Percentiles rank a stretch among this genome's conserved stretches.
phyloP scores from a whole-genome alignment of 331 rosid species.

The Cydonia oblonga region DNA sequence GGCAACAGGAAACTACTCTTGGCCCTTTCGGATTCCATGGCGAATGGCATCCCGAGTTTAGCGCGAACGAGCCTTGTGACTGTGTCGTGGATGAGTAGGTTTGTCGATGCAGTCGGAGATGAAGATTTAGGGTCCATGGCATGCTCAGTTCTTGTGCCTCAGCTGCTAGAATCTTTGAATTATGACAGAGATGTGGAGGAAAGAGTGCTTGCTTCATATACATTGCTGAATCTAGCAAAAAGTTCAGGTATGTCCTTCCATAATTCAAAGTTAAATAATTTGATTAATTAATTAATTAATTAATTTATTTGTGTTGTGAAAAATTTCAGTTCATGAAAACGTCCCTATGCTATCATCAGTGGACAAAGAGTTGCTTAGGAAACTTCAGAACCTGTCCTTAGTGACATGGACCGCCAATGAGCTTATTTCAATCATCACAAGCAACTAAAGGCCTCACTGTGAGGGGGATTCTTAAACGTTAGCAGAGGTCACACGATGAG shows the following conservation, averaged over 20 bases:
- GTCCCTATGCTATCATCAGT: conserved; percentile 14
- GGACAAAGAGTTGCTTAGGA: conserved; percentile 31
- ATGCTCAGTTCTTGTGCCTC: conserved; percentile 44
- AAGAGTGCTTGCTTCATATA: conserved; percentile 66
- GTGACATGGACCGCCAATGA: conserved; percentile 84
- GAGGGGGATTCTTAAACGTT: background rate
- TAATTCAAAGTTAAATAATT: background rate
- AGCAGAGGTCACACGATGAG: background rate
- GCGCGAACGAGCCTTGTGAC: conserved; percentile 63
- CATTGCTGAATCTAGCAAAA: conserved; percentile 49
- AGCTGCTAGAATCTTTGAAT: conserved; percentile 35
- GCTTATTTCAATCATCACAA: conserved; percentile 35
- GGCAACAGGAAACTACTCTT: conserved; percentile 44
- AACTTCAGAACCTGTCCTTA: conserved; percentile 55
- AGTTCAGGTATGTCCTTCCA: conserved; percentile 33
- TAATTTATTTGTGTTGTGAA: background rate
- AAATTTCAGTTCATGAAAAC: conserved; percentile 30
- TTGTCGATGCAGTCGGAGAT: conserved; percentile 35
- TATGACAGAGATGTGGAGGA: conserved; percentile 53
- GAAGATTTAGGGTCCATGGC: conserved; percentile 28
- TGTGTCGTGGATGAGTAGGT: conserved; percentile 60
- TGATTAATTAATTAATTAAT: background rate
- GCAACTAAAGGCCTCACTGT: background rate
- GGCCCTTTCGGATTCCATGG: conserved; percentile 53
- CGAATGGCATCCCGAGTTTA: conserved; percentile 45